A percentile compares a stretch with the other conserved stretches of the same genome.
These are phyloP conservation scores for Chenopodium suecicum DNA, from an alignment of 148 eudicot genomes.

Conservation along the genomic window DNA sequence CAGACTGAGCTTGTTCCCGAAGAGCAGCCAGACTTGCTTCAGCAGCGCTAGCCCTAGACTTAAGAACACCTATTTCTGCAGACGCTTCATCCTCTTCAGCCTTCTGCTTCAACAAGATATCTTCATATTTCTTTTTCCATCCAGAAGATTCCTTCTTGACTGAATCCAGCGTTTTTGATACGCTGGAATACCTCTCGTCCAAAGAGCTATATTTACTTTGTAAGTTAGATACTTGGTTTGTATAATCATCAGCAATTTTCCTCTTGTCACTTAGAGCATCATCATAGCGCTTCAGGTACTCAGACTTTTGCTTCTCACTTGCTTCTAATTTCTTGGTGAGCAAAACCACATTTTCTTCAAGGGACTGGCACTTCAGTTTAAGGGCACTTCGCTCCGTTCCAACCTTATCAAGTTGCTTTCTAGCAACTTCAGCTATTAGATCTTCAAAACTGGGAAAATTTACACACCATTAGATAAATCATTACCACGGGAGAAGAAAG, in stretches of 20 bases:
- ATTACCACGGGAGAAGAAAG: neutral
- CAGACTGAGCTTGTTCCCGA: slow-evolving; percentile 81
- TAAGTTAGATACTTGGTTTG: slow-evolving; percentile 61
- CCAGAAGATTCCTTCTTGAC: slow-evolving; percentile 63
- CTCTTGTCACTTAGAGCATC: slow-evolving; percentile 85
- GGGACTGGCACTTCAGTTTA: slow-evolving; percentile 64
- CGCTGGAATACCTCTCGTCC: slow-evolving; percentile 77
- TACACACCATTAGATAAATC: slow-evolving; percentile 17
- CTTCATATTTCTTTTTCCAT: slow-evolving; percentile 83
- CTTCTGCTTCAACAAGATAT: slow-evolving; percentile 59
- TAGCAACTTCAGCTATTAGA: slow-evolving; percentile 68
- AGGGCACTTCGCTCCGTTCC: slow-evolving; percentile 76
- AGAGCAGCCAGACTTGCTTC: slow-evolving; percentile 91
- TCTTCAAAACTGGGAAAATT: slow-evolving; percentile 73
- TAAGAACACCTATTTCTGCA: slow-evolving; percentile 64
- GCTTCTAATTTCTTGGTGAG: slow-evolving; percentile 88
- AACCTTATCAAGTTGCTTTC: slow-evolving; percentile 79
- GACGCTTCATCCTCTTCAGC: slow-evolving; percentile 67
- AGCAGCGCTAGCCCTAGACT: slow-evolving; percentile 76
- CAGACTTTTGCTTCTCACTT: slow-evolving; percentile 85
- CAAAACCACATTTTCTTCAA: slow-evolving; percentile 72
- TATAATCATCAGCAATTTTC: slow-evolving; percentile 74
- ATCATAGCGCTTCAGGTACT: slow-evolving; percentile 83
- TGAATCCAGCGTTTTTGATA: slow-evolving; percentile 60
- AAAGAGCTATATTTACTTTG: slow-evolving; percentile 70